Conservation (phyloP, 306 rosid species). For the Glycine latifolia region DNA sequence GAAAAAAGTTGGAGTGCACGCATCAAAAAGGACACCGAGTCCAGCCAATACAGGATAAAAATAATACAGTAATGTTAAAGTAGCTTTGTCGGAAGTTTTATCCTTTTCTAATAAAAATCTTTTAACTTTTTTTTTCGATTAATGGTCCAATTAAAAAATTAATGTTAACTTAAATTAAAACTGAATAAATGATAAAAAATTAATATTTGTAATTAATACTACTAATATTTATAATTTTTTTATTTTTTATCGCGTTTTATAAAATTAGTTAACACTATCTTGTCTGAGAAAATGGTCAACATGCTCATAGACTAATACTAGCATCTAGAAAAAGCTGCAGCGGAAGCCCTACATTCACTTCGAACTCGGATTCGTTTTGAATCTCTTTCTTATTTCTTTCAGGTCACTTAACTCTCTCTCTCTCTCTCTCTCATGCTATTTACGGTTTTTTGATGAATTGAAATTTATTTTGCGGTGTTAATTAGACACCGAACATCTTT, state of each 20-base stretch:
- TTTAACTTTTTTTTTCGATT: not conserved
- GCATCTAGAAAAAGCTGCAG: not conserved
- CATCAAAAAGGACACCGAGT: too few species aligned
- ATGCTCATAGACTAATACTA: too few species aligned
- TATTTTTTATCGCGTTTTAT: too few species aligned
- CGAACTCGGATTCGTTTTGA: conserved; percentile 9
- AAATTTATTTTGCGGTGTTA: not conserved
- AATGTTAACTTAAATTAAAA: not conserved
- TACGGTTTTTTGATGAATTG: not conserved
- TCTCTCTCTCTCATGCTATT: conserved; percentile 14
- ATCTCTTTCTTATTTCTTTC: conserved; percentile 35
- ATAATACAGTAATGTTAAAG: not conserved
- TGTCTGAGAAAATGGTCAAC: not conserved
- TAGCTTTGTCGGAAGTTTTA: not conserved
- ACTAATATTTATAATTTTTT: too few species aligned
- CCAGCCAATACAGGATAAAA: too few species aligned
- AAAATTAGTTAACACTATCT: too few species aligned
- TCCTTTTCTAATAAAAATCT: not conserved
- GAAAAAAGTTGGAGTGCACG: too few species aligned
- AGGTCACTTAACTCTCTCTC: conserved; percentile 45
- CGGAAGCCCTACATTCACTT: conserved; percentile 30
- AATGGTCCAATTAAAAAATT: not conserved
- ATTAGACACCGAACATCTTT: not conserved
- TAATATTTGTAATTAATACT: too few species aligned
- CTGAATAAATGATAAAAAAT: too few species aligned